A percentile compares a stretch with the other conserved stretches of the same genome.
Evolutionary conservation across 1,284 basidiomycete genomes (phyloP).

Genomic region (Polyporus tsugae): DNA sequence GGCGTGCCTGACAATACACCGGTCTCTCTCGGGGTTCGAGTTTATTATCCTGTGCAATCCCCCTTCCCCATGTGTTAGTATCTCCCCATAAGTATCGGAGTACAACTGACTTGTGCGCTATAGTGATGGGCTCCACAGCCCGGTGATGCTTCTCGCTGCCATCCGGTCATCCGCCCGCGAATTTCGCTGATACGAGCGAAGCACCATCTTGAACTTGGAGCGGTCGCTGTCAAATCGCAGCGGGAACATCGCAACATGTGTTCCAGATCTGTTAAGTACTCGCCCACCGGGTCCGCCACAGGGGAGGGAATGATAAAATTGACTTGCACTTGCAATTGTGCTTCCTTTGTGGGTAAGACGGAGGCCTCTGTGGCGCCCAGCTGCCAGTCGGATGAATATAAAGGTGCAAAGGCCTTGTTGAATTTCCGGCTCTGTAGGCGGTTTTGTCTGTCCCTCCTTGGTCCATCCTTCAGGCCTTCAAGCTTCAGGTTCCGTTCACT

Average conservation of each 20-base stretch:
- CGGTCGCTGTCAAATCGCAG: not conserved
- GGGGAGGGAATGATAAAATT: not conserved
- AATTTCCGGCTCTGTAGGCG: not conserved
- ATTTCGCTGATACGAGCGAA: not conserved
- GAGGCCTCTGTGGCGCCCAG: not conserved
- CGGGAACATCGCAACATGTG: not conserved
- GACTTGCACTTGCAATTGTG: not conserved
- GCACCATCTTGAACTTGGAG: not conserved
- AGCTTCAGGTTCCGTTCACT: constrained; percentile 7
- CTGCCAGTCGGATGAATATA: not conserved
- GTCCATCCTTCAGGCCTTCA: not conserved
- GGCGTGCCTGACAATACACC: not conserved
- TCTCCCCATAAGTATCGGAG: not conserved
- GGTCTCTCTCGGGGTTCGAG: not conserved
- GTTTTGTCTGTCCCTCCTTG: not conserved
- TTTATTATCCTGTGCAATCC: not conserved
- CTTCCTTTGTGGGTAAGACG: not conserved
- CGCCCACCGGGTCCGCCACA: not conserved
- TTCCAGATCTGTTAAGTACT: not conserved
- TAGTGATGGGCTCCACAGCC: not conserved
- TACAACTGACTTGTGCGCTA: not conserved
- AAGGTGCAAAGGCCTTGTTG: not conserved
- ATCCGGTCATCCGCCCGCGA: not conserved
- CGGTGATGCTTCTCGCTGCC: not conserved
- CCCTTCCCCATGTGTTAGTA: not conserved